phyloP scores from a whole-genome alignment of 208 protist species.

The Acanthamoeba culbertsoni region DNA sequence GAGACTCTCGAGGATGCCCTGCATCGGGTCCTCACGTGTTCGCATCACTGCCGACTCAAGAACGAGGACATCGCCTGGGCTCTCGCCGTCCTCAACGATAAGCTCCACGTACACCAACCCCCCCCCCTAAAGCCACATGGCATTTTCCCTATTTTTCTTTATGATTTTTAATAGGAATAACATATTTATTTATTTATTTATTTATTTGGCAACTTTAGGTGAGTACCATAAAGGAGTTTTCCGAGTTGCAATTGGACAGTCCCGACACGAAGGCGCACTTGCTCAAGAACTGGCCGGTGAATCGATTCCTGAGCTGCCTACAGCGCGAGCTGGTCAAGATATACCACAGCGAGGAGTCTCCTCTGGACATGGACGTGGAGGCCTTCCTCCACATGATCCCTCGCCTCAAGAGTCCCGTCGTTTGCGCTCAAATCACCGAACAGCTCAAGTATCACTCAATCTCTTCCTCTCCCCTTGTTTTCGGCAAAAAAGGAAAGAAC shows the following conservation, averaged over 20 bases:
- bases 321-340: background rate
- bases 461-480: background rate
- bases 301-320: slow-evolving; percentile 6
- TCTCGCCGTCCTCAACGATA: background rate
- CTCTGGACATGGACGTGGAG: slow-evolving; percentile 16
- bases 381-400: slow-evolving; percentile 22
- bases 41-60: background rate
- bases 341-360: background rate
- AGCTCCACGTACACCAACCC: background rate
- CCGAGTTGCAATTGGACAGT: background rate
- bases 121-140: background rate
- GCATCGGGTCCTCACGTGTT: background rate
- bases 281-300: slow-evolving; percentile 5
- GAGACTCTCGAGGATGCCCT: background rate
- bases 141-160: background rate
- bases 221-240: background rate
- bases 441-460: background rate
- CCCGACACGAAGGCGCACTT: background rate
- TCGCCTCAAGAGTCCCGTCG: background rate
- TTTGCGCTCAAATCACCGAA: background rate
- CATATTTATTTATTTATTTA: background rate
- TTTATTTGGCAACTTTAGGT: background rate
- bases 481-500: background rate
- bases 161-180: background rate
- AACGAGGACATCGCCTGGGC: slow-evolving; percentile 31